A percentile compares a stretch with the other conserved stretches of the same genome.
Conservation (phyloP, 73 alveolate species). For the Paramecium tetraurelia region DNA sequence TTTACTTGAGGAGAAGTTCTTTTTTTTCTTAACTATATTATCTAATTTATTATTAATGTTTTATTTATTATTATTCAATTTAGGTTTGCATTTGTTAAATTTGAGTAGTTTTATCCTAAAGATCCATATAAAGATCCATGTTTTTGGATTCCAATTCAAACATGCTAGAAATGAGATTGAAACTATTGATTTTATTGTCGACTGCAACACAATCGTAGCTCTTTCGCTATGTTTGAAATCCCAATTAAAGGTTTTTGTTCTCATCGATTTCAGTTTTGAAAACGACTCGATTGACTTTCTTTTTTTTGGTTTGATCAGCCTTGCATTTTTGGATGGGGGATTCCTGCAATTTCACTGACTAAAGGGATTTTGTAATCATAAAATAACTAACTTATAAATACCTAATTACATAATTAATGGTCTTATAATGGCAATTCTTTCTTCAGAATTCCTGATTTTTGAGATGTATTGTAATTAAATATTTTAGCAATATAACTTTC, state of each 20-base stretch:
- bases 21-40: background rate
- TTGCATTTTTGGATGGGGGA: background rate
- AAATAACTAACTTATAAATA: constrained; percentile 18
- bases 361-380: constrained; percentile 17
- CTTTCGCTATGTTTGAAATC: background rate
- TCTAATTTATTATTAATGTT: background rate
- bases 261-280: constrained; percentile 18
- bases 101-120: background rate
- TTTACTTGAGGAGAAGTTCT: background rate
- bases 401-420: background rate
- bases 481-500: constrained; percentile 6
- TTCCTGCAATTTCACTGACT: constrained; percentile 12
- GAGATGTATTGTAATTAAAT: background rate
- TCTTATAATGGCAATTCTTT: background rate
- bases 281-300: background rate
- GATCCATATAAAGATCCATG: background rate
- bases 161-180: background rate
- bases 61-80: background rate
- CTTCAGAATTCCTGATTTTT: background rate
- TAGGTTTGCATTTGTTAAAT: background rate
- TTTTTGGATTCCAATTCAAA: background rate
- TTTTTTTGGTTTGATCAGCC: background rate
- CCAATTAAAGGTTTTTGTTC: background rate
- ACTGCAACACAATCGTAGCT: background rate
- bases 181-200: background rate